phyloP scores from a whole-genome alignment of 225 moss, liverwort and hornwort species.

The Pseudisothecium myosuroides region DNA sequence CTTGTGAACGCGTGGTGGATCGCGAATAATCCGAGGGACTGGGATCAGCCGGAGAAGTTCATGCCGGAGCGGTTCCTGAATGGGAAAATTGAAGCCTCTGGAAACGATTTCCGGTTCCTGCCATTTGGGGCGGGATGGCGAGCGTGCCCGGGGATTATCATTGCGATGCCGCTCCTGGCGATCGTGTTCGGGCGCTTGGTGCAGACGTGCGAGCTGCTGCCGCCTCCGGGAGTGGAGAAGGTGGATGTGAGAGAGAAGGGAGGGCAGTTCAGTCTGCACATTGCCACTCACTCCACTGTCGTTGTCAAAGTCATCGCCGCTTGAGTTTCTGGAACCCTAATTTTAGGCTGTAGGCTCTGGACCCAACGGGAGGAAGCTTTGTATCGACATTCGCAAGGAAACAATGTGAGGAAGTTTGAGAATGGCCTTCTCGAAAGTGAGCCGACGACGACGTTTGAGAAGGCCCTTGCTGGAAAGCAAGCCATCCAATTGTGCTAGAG shows the following conservation, averaged over 20 bases:
- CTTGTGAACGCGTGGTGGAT: no score
- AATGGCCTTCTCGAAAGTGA: neutral
- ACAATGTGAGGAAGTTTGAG: neutral
- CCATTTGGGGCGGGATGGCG: conserved; percentile 18
- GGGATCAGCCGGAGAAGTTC: conserved; percentile 34
- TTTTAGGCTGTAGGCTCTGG: neutral
- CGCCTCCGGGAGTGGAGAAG: conserved; percentile 4
- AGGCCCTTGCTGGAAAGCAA: neutral
- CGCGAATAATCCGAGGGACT: no score
- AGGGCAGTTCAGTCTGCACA: conserved; percentile 30
- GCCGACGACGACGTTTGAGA: neutral
- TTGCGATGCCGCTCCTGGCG: conserved; percentile 17
- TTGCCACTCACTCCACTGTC: conserved; percentile 17
- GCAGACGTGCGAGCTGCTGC: conserved; percentile 10
- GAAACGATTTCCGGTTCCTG: conserved; percentile 21
- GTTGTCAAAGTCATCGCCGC: conserved; percentile 4
- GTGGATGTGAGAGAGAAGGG: conserved; percentile 15
- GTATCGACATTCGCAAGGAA: neutral
- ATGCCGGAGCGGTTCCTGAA: conserved; percentile 27
- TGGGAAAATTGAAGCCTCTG: neutral
- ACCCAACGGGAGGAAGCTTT: neutral
- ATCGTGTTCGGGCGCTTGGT: conserved; percentile 11
- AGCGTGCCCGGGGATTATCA: conserved; percentile 27
- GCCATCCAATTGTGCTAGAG: neutral
- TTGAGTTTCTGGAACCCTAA: neutral